Evolutionary conservation across 306 rosid species (phyloP), one percentile per base, ranked within the genome.

Genomic region (Alnus rubra): DNA sequence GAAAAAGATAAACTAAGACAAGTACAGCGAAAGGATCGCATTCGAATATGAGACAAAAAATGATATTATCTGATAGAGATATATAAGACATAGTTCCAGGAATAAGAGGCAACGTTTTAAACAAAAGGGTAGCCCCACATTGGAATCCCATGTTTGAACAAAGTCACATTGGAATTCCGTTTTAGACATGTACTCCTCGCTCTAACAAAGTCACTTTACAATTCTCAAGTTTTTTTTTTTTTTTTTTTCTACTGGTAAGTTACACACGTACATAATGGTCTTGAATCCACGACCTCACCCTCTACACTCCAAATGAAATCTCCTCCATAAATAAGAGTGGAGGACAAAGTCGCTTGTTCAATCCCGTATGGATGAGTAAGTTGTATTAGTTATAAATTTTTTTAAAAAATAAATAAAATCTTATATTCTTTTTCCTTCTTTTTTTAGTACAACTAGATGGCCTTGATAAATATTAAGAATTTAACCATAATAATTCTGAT

Each of bases 401-500:
- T 23, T 23, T 0, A 23, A 23, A 23, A 23, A 23, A 23, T 23
- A 23, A 23, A 23, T 23, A 23, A 23, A 23, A 23, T 23, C 28
- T 23, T 23, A 23, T 5, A 7, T 42, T 5, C 45, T 6, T 42
- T 6, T 42, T 42, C 45, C 45, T 42, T 23, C 28, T 23, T 42
- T 42, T 42, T 33, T 39, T 4, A 42, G 45, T 42, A 5, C 45
- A 5, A 6, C 37, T 30, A 60, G 18, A 60, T 60, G 67, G 35
- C 67, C 39, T 9, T 30, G 67, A 14, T 60, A 60, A 60, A 63
- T 63, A 7, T 63, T 79, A 71, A 19, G 48, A 71, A 33, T 73
- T 76, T 71, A 76, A 68, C 58, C n/a, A n/a, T 65, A 68, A 45
- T 11, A 54, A 9, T 50, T 12, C 76, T 39, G 8, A 58, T 63